These are phyloP conservation scores for Talaromyces sp. DNA, from an alignment of 2,329 filamentous ascomycete species.

Conservation along the genomic window DNA sequence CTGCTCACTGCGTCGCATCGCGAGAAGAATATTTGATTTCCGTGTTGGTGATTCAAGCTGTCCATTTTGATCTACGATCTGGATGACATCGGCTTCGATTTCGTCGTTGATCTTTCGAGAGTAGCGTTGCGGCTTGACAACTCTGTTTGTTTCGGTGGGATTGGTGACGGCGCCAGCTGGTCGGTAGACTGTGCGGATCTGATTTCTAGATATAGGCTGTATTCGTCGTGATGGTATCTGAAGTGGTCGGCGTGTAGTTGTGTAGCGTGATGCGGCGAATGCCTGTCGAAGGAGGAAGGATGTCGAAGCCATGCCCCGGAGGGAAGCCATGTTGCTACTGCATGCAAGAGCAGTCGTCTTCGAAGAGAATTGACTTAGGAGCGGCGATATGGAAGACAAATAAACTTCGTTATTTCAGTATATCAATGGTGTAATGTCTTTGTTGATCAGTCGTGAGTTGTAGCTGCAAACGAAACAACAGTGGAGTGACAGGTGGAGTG, in stretches of 20 bases:
- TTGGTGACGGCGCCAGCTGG: neutral
- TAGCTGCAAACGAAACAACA: neutral
- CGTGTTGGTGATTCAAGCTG: slow-evolving; percentile 29
- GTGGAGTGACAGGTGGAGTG: neutral
- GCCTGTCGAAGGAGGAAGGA: slow-evolving; percentile 13
- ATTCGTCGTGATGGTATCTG: neutral
- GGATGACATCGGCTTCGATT: slow-evolving; percentile 31
- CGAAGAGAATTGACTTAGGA: neutral
- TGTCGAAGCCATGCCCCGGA: slow-evolving; percentile 11
- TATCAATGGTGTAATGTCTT: neutral
- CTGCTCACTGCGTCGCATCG: slow-evolving; percentile 49
- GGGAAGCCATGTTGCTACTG: slow-evolving; percentile 10
- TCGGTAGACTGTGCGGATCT: neutral
- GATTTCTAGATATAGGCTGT: neutral
- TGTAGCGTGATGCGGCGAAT: slow-evolving; percentile 5
- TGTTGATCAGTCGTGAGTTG: neutral
- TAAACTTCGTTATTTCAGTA: neutral
- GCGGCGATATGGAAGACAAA: neutral
- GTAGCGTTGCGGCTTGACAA: slow-evolving; percentile 4
- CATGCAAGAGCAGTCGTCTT: slow-evolving; percentile 1
- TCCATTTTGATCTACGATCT: slow-evolving; percentile 35
- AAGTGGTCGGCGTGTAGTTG: slow-evolving; percentile 3
- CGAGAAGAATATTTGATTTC: slow-evolving; percentile 36
- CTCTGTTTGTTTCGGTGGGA: neutral
- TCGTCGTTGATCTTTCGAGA: slow-evolving; percentile 29